Percentiles rank a stretch among this genome's conserved stretches.
Conservation (phyloP, 2,329 filamentous ascomycete genomes). For the Aspergillus chevalieri region DNA sequence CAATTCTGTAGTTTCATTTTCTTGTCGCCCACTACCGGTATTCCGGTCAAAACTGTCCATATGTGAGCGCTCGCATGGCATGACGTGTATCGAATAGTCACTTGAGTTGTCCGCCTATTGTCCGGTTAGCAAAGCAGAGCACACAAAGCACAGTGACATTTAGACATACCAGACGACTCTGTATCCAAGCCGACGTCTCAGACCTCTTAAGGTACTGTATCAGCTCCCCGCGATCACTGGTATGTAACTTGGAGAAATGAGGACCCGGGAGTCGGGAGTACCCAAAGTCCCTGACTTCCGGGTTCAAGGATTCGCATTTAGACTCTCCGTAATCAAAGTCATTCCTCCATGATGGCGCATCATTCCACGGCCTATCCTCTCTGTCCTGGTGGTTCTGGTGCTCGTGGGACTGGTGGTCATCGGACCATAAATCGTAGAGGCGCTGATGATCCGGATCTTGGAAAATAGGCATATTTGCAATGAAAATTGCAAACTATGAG, state of each 20-base stretch:
- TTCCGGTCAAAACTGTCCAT: conserved; percentile 12
- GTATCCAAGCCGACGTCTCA: conserved; percentile 69
- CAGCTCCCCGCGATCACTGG: conserved; percentile 63
- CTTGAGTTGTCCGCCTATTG: neutral
- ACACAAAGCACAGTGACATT: neutral
- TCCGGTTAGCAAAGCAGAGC: neutral
- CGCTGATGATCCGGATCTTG: conserved; percentile 28
- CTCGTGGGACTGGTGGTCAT: conserved; percentile 12
- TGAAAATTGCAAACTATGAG: conserved; percentile 10
- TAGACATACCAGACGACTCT: conserved; percentile 52
- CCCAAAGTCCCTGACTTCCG: conserved; percentile 9
- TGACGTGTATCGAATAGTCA: conserved; percentile 17
- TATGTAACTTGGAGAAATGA: conserved; percentile 17
- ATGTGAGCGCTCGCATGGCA: conserved; percentile 13
- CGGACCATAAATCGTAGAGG: conserved; percentile 20
- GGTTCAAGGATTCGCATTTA: conserved; percentile 8
- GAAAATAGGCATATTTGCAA: conserved; percentile 30
- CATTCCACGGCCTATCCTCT: conserved; percentile 5
- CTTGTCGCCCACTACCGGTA: conserved; percentile 19
- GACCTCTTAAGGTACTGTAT: conserved; percentile 79
- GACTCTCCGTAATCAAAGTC: conserved; percentile 7
- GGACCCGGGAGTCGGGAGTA: conserved; percentile 9
- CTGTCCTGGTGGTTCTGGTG: conserved; percentile 1
- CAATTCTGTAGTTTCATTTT: conserved; percentile 35
- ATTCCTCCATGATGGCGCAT: conserved; percentile 7